Percentiles rank a stretch among this genome's conserved stretches.
phyloP scores from a whole-genome alignment of 2,329 filamentous ascomycete genomes.

The Neoscytalidium dimidiatum region DNA sequence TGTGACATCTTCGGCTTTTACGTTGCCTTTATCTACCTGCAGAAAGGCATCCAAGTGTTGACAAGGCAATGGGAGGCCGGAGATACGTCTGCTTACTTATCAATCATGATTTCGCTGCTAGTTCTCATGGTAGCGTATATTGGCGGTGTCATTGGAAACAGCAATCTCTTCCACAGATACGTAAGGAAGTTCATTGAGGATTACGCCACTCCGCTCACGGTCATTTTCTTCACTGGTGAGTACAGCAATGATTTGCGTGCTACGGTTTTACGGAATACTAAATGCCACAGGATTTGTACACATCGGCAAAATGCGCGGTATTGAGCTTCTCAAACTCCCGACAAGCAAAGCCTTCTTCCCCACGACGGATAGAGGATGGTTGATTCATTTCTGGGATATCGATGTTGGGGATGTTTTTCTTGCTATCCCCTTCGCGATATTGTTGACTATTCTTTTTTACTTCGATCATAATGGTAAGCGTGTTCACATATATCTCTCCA shows the following conservation, averaged over 20 bases:
- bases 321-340: slow-evolving; percentile 71
- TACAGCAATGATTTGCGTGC: not conserved
- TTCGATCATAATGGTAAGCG: slow-evolving; percentile 73
- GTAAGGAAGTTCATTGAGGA: slow-evolving; percentile 84
- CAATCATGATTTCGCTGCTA: slow-evolving; percentile 72
- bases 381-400: slow-evolving; percentile 81
- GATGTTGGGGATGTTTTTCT: slow-evolving; percentile 73
- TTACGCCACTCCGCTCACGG: slow-evolving; percentile 71
- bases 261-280: not conserved
- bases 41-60: slow-evolving; percentile 87
- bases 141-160: slow-evolving; percentile 65
- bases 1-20: slow-evolving; percentile 96
- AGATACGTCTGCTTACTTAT: slow-evolving; percentile 71
- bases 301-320: slow-evolving; percentile 75
- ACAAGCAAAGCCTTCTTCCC: slow-evolving; percentile 78
- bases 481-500: not conserved
- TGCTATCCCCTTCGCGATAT: slow-evolving; percentile 81
- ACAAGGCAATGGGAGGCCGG: slow-evolving; percentile 68
- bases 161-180: slow-evolving; percentile 72
- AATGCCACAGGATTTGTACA: slow-evolving; percentile 66
- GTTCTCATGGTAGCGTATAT: slow-evolving; percentile 77
- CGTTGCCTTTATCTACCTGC: slow-evolving; percentile 86
- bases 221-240: slow-evolving; percentile 74
- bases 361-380: slow-evolving; percentile 71
- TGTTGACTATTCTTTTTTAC: slow-evolving; percentile 83